phyloP scores from a whole-genome alignment of 1,284 basidiomycete species.

The Taiwanofungus camphoratus region DNA sequence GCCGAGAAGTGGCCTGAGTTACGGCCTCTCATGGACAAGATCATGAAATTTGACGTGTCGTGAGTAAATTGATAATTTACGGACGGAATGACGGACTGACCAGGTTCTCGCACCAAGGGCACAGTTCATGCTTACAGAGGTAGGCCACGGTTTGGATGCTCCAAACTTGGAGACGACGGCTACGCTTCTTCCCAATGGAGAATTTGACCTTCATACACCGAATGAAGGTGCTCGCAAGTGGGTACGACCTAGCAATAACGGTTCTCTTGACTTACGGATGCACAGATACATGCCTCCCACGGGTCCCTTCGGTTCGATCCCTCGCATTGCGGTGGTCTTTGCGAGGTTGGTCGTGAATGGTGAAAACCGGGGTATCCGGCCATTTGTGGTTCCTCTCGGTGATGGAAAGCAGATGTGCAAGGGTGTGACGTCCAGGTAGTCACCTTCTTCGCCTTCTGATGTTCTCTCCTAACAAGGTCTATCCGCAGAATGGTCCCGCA shows the following conservation, averaged over 20 bases:
- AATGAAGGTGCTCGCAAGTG: conserved; percentile 19
- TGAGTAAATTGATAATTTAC: conserved; percentile 16
- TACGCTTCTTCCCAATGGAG: conserved; percentile 23
- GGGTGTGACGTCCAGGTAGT: conserved; percentile 13
- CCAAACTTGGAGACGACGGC: conserved; percentile 34
- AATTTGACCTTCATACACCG: conserved; percentile 30
- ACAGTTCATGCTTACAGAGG: conserved; percentile 32
- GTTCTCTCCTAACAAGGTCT: background rate
- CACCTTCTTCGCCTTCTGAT: background rate
- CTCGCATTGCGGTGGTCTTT: conserved; percentile 27
- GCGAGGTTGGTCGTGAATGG: conserved; percentile 25
- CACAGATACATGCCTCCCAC: conserved; percentile 37
- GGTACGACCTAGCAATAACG: background rate
- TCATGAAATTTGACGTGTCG: conserved; percentile 26
- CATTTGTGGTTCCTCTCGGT: conserved; percentile 26
- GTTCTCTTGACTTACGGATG: background rate
- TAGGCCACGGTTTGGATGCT: conserved; percentile 35
- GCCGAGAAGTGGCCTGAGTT: conserved; percentile 22
- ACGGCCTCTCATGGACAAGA: conserved; percentile 18
- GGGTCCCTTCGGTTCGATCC: conserved; percentile 22
- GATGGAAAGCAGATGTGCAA: conserved; percentile 18
- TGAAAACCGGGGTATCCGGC: conserved; percentile 23
- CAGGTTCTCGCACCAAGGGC: too few relatives aligned
- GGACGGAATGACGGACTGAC: too few relatives aligned
- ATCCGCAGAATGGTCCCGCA: conserved; percentile 28